Evolutionary conservation across 1,284 basidiomycete genomes (phyloP), one percentile per base, ranked within the genome.

Genomic region (Tilletia walkeri): DNA sequence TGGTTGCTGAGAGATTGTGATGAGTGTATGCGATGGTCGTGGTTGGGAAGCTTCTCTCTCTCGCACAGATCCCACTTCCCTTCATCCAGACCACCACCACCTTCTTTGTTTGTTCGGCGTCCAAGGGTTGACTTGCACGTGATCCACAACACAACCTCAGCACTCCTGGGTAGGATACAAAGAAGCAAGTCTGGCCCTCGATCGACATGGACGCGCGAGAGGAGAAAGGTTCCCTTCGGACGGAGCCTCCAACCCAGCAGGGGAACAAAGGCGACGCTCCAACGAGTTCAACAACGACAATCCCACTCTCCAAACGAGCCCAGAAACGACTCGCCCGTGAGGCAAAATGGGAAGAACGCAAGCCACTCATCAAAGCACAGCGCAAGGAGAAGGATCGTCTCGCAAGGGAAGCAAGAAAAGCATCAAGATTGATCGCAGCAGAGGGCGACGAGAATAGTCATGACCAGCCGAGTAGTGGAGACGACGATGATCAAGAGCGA

Each of bases 81-180:
- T 30, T 30, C 24, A 45, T 45, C 41, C 14, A 9, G 41, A 61
- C 56, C 16, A 38, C 12, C 56, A 30, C 10, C 56, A 61, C 20
- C 36, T 61, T 30, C 36, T 30, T 9, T 24, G 24, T 56, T 9
- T 24, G 70, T 65, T 69, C 68, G 66, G 14, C 53, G 59, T n/a
- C 66, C 70, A 41, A 69, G 66, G 24, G 68, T 56, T 20, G 71
- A 69, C 12, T 9, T 72, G 18, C 66, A 72, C 47, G 65, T 45
- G 41, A 45, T 45, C 14, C 41, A 45, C 14, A 72, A 39, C 24
- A 54, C 38, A 48, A 72, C 47, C 65, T 72, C 38, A 18, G 24
- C 24, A 30, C 24, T 30, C 24, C 24, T 2, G 1, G 24, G 24
- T 30, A 30, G 24, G 24, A 30, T 30, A 30, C 24, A 30, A 30